Conservation (phyloP, 2,329 filamentous ascomycete genomes). For the Juglanconis oblonga region DNA sequence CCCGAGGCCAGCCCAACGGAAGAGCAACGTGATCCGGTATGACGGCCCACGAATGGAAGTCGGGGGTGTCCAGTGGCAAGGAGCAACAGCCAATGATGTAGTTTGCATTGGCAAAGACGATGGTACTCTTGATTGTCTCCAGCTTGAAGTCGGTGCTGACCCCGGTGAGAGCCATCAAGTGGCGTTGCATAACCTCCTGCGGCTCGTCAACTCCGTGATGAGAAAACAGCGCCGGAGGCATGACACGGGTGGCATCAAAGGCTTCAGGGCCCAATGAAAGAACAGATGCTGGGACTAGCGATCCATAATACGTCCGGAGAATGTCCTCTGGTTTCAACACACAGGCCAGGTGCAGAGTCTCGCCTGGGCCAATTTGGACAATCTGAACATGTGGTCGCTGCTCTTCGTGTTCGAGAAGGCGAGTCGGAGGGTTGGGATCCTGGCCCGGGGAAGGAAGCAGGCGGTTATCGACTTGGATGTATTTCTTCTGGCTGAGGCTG, state of each 20-base stretch:
- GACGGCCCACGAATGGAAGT: constrained; percentile 2
- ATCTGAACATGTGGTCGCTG: neutral
- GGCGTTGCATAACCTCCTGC: neutral
- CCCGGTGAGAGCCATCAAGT: neutral
- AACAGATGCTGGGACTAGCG: neutral
- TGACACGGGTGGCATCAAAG: neutral
- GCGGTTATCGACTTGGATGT: neutral
- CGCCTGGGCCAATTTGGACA: neutral
- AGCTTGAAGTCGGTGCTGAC: neutral
- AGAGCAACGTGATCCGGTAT: constrained; percentile 22
- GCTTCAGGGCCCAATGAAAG: neutral
- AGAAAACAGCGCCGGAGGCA: neutral
- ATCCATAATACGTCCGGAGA: neutral
- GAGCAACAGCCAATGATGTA: constrained; percentile 21
- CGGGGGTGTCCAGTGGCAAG: neutral
- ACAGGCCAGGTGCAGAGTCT: constrained; percentile 3
- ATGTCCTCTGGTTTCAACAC: neutral
- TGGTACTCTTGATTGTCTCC: constrained; percentile 13
- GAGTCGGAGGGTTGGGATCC: neutral
- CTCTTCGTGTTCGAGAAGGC: neutral
- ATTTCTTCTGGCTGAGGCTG: neutral
- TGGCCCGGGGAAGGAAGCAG: neutral
- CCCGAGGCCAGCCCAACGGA: constrained; percentile 23
- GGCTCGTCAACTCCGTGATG: neutral
- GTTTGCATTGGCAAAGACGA: constrained; percentile 20